Base-by-base conservation (phyloP, 2,329 filamentous ascomycete genomes). In the Cercospora sp. region DNA sequence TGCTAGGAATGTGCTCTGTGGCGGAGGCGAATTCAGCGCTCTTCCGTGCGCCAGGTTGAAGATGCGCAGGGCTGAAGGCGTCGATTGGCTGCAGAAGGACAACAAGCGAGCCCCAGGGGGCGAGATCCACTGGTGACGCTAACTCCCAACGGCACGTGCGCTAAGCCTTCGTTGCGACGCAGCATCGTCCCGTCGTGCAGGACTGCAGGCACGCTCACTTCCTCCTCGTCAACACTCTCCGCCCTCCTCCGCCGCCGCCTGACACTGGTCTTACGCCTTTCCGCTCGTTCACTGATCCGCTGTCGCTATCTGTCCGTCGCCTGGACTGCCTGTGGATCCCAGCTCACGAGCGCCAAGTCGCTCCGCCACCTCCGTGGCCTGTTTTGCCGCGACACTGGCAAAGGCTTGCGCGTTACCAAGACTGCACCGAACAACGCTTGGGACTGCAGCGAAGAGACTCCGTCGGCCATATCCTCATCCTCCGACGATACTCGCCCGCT, bases 301-400 rank as follows among this genome's bases (percentile, higher is more conserved):
- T 45, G 40, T 60, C 55, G 57, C 42, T 60, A 12, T n/a, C 53
- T 9, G 12, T 31, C 53, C 40, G 36, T 9, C 30, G 23, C 26
- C 31, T 10, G 12, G 28, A 26, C 36, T 36, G 18, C 53, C 10
- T 31, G 28, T 7, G 13, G n/a, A 45, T 13, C 53, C 63, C 51
- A 7, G 8, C 33, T 26, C 33, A 48, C 53, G 31, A 42, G 63
- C 33, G 63, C 63, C 63, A 48, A 58, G 55, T 48, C 63, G 31
- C 40, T 65, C 63, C 63, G 63, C 63, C 63, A 65, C 63, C 63
- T 65, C 57, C 55, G 63, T 65, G 58, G 28, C 33, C 33, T 16
- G 13, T 33, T 57, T 53, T 12, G 63, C 51, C 48, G 33, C 63
- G 51, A 42, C 10, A 31, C 63, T 64, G 63, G 63, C 63, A 64